Evolutionary conservation across 768 basidiomycete species (phyloP), one percentile per base, ranked within the genome.

Genomic region (Myochromella boudieri): DNA sequence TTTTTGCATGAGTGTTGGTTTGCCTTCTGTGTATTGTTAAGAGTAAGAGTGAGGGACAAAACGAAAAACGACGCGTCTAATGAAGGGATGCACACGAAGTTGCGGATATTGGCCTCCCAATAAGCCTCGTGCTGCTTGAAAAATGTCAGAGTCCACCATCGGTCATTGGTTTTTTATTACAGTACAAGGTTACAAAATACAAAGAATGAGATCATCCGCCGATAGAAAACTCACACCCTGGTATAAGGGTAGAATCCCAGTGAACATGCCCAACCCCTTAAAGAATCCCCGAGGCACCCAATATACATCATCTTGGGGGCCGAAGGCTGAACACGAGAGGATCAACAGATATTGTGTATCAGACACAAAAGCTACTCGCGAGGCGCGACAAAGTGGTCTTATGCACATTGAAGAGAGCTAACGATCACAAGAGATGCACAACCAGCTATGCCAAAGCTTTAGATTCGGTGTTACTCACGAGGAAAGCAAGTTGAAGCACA

Each of bases 1-100:
- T 32, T 75, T 81, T n/a, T n/a, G n/a, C n/a, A n/a, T 44, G 77
- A 79, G 57, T 75, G 75, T n/a, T n/a, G n/a, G n/a, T n/a, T n/a
- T 40, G 78, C 78, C 6, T 61, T 81, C 11, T 76, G 75, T 34
- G 77, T 79, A 54, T 61, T 79, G 4, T n/a, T n/a, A n/a, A n/a
- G n/a, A n/a, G n/a, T n/a, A n/a, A n/a, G n/a, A n/a, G n/a, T n/a
- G n/a, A n/a, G n/a, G n/a, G n/a, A n/a, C n/a, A n/a, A n/a, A n/a
- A n/a, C n/a, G n/a, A n/a, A n/a, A n/a, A n/a, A n/a, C n/a, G n/a
- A n/a, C n/a, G n/a, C n/a, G n/a, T n/a, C n/a, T n/a, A n/a, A n/a
- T n/a, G n/a, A n/a, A n/a, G n/a, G n/a, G n/a, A n/a, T n/a, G n/a
- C n/a, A n/a, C n/a, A n/a, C n/a, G n/a, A n/a, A n/a, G n/a, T n/a